phyloP scores from a whole-genome alignment of 306 rosid genomes.

The Pterocarpus santalinus region DNA sequence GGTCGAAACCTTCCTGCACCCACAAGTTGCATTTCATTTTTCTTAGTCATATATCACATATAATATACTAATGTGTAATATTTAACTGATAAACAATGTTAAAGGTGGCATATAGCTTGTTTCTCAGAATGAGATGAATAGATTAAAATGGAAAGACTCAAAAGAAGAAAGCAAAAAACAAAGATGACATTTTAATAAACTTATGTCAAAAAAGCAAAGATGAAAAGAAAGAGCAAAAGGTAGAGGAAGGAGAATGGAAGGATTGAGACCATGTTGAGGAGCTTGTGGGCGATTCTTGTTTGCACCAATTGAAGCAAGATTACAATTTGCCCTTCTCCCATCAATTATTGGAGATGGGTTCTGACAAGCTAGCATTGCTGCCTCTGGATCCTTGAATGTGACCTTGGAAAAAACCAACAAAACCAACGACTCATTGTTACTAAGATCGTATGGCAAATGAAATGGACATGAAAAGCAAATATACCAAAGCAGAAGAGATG shows the following conservation, averaged over 20 bases:
- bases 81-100: neutral
- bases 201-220: neutral
- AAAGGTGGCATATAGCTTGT: neutral
- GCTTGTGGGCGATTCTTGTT: conserved; percentile 70
- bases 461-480: neutral
- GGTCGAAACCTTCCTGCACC: conserved; percentile 63
- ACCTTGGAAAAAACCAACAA: conserved; percentile 56
- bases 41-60: neutral
- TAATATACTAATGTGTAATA: conserved; percentile 16
- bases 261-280: conserved; percentile 72
- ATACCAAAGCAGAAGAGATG: conserved; percentile 8
- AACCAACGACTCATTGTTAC: conserved; percentile 11
- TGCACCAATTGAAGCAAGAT: conserved; percentile 96
- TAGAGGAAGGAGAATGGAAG: conserved; percentile 23
- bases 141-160: neutral
- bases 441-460: conserved; percentile 30
- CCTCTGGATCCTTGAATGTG: conserved; percentile 92
- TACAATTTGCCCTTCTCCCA: conserved; percentile 97
- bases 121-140: neutral
- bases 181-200: neutral
- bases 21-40: conserved; percentile 22
- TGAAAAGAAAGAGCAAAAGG: neutral
- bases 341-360: conserved; percentile 97
- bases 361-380: conserved; percentile 93
- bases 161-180: neutral